A percentile compares a stretch with the other conserved stretches of the same genome.
Conservation (phyloP, 805 yeast genomes). For the Suhomyces sp. region DNA sequence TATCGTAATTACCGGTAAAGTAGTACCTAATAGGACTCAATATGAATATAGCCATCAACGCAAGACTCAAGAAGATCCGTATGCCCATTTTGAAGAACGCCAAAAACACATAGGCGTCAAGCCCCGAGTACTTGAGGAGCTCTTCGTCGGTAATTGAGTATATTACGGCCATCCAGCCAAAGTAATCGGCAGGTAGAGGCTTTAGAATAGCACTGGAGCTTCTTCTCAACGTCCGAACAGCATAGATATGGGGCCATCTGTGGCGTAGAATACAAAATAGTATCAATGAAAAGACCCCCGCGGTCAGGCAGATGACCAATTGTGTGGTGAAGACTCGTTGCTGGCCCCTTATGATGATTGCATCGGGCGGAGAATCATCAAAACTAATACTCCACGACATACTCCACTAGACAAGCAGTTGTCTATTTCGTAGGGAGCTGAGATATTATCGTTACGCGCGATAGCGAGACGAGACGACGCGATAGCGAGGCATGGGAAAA, state of each 20-base stretch:
- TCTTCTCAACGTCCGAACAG: slow-evolving; percentile 51
- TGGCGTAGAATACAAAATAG: slow-evolving; percentile 50
- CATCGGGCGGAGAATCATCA: slow-evolving; percentile 15
- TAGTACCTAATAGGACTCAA: slow-evolving; percentile 38
- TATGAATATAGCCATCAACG: slow-evolving; percentile 24
- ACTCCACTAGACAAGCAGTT: no score
- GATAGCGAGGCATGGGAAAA: neutral
- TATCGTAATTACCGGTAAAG: slow-evolving; percentile 43
- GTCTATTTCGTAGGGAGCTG: neutral
- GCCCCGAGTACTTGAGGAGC: slow-evolving; percentile 21
- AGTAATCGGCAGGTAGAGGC: slow-evolving; percentile 38
- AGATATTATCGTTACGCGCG: neutral
- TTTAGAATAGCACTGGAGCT: slow-evolving; percentile 32
- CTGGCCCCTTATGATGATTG: slow-evolving; percentile 42
- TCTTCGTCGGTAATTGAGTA: slow-evolving; percentile 24
- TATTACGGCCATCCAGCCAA: slow-evolving; percentile 25
- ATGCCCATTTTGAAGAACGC: slow-evolving; percentile 37
- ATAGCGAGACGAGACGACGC: neutral
- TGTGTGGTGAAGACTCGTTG: slow-evolving; percentile 60
- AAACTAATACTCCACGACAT: neutral
- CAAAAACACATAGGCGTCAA: slow-evolving; percentile 35
- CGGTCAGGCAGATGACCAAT: slow-evolving; percentile 43
- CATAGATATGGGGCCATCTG: slow-evolving; percentile 56
- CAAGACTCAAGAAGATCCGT: slow-evolving; percentile 17
- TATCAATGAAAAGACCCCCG: slow-evolving; percentile 46